Percentiles rank a stretch among this genome's conserved stretches.
These are phyloP conservation scores for Ceratocystis diversiconidia DNA, from an alignment of 2,329 filamentous ascomycete genomes.

Conservation along the genomic window DNA sequence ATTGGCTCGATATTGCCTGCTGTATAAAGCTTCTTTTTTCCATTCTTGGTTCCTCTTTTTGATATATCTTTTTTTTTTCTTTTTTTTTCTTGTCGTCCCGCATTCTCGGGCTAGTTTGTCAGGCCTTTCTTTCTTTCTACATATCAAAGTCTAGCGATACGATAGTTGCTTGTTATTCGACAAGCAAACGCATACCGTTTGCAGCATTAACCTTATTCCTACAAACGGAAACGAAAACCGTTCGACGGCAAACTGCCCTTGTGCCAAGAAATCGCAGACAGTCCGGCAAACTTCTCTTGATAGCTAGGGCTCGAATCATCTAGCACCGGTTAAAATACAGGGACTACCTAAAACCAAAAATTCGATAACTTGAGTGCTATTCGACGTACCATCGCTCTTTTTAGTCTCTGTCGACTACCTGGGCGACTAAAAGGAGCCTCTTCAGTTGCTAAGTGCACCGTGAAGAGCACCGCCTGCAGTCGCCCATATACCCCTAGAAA, in stretches of 20 bases:
- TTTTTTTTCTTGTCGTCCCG: slow-evolving; percentile 1
- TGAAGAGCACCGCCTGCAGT: slow-evolving; percentile 9
- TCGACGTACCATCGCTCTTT: neutral
- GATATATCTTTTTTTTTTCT: neutral
- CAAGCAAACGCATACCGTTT: neutral
- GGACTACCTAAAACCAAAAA: neutral
- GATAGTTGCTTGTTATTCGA: neutral
- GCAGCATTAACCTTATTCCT: neutral
- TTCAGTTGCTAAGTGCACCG: slow-evolving; percentile 15
- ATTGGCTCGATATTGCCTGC: neutral
- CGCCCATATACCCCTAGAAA: slow-evolving; percentile 6
- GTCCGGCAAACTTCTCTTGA: neutral
- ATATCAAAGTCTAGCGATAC: neutral
- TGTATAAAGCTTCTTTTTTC: neutral
- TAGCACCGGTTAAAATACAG: neutral
- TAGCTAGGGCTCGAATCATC: neutral
- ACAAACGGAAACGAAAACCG: neutral
- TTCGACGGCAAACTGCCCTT: neutral
- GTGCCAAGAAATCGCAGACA: neutral
- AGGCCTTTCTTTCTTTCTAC: neutral
- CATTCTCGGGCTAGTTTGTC: neutral
- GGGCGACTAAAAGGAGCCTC: slow-evolving; percentile 13
- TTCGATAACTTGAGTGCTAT: neutral
- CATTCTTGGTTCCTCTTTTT: neutral
- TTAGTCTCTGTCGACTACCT: neutral